These are phyloP conservation scores for Phytopythium aichiense DNA, from an alignment of 352 stramenopile species.

Conservation along the genomic window DNA sequence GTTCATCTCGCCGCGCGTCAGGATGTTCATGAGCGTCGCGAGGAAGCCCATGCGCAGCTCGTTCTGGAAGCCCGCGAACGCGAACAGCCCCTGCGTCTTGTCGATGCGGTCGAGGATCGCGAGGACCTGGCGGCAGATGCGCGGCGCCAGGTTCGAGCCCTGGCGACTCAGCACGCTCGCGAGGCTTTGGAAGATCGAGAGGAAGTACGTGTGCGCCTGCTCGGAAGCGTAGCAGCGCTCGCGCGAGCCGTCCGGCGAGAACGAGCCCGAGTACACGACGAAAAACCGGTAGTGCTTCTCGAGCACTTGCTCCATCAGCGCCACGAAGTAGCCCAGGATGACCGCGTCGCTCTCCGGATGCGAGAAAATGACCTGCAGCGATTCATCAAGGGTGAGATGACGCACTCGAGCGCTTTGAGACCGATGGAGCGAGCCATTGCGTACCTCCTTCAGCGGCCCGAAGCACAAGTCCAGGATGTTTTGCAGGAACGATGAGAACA, in stretches of 20 bases:
- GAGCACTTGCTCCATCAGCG: conserved; percentile 66
- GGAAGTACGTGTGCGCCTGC: conserved; percentile 64
- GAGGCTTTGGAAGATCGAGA: conserved; percentile 75
- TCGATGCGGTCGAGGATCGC: conserved; percentile 61
- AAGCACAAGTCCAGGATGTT: conserved; percentile 80
- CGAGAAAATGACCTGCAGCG: conserved; percentile 57
- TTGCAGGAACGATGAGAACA: conserved; percentile 69
- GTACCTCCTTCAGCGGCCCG: conserved; percentile 71
- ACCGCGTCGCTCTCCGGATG: conserved; percentile 67
- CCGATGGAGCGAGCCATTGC: neutral
- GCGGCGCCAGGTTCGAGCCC: conserved; percentile 45
- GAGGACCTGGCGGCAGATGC: conserved; percentile 73
- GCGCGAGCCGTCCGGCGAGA: conserved; percentile 42
- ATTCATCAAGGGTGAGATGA: neutral
- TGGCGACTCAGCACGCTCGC: conserved; percentile 57
- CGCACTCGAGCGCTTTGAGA: neutral
- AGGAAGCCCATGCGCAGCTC: conserved; percentile 76
- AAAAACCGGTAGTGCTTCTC: conserved; percentile 85
- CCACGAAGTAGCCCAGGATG: conserved; percentile 66
- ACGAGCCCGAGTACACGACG: conserved; percentile 41
- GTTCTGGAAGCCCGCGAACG: conserved; percentile 66
- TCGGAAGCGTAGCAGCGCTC: conserved; percentile 60
- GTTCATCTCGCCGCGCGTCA: conserved; percentile 78
- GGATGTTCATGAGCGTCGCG: conserved; percentile 71
- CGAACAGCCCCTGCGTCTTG: conserved; percentile 57